phyloP scores from a whole-genome alignment of 2,329 filamentous ascomycete species.

The Leptographium procerum region DNA sequence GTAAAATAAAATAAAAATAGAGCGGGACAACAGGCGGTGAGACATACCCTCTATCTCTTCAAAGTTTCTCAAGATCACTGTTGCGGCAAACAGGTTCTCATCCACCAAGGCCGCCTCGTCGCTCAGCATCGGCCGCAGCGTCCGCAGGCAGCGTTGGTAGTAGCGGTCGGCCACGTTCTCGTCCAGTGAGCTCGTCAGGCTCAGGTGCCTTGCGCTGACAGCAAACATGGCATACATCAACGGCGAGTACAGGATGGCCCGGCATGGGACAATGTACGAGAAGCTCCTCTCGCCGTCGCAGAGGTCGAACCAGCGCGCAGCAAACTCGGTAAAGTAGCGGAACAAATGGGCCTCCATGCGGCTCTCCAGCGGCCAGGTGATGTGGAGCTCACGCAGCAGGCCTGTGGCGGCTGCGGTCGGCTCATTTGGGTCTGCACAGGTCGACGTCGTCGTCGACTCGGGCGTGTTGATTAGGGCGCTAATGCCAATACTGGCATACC shows the following conservation, averaged over 20 bases:
- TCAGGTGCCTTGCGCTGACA: not conserved
- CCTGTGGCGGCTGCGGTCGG: not conserved
- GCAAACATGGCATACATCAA: constrained; percentile 1
- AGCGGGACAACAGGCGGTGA: too few relatives aligned
- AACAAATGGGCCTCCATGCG: not conserved
- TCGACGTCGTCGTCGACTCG: not conserved
- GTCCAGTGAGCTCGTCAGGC: not conserved
- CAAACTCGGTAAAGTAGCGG: not conserved
- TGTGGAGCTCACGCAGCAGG: not conserved
- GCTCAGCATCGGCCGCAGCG: not conserved
- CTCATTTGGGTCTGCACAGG: not conserved
- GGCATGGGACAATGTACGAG: not conserved
- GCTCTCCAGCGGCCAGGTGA: not conserved
- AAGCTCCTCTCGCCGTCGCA: not conserved
- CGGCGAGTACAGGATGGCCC: not conserved
- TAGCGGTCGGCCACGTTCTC: not conserved
- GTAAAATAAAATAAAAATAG: not conserved
- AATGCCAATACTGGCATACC: not conserved
- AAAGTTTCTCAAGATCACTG: constrained; percentile 1
- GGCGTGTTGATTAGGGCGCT: not conserved
- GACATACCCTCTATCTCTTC: constrained; percentile 1
- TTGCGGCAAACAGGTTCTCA: constrained; percentile 4
- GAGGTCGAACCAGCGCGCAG: not conserved
- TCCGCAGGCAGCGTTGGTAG: not conserved
- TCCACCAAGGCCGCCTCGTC: constrained; percentile 1